These are phyloP conservation scores for Hypomontagnella submonticulosa DNA, from an alignment of 495 filamentous ascomycete species.

Conservation along the genomic window DNA sequence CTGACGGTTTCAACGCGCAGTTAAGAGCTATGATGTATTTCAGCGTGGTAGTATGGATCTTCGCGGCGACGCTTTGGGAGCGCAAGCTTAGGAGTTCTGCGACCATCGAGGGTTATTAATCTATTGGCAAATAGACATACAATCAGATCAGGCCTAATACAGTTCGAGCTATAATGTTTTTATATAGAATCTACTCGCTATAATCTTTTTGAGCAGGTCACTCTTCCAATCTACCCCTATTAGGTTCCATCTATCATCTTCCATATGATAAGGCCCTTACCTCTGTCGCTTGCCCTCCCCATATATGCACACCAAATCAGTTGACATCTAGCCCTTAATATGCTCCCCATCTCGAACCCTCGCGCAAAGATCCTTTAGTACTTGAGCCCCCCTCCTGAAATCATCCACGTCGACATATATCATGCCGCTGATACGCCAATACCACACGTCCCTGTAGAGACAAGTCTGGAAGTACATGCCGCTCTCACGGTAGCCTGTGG, in stretches of 20 bases:
- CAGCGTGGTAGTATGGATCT: slow-evolving; percentile 29
- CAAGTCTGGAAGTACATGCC: slow-evolving; percentile 54
- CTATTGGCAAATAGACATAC: too few relatives aligned
- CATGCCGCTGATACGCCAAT: slow-evolving; percentile 75
- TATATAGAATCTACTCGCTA: too few relatives aligned
- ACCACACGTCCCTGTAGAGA: slow-evolving; percentile 67
- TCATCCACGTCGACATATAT: slow-evolving; percentile 76
- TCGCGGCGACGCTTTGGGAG: slow-evolving; percentile 30
- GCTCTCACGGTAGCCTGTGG: slow-evolving; percentile 29
- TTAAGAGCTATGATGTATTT: slow-evolving; percentile 36
- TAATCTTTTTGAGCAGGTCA: too few relatives aligned
- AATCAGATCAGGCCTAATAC: too few relatives aligned
- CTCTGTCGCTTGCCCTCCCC: too few relatives aligned
- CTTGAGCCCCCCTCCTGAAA: slow-evolving; percentile 69
- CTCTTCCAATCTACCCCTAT: too few relatives aligned
- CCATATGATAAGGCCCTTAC: too few relatives aligned
- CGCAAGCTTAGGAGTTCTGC: slow-evolving; percentile 31
- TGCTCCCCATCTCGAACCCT: slow-evolving; percentile 62
- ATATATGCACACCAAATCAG: too few relatives aligned
- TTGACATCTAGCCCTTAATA: slow-evolving; percentile 7
- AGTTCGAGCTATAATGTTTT: too few relatives aligned
- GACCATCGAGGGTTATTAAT: slow-evolving; percentile 31
- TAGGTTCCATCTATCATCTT: too few relatives aligned
- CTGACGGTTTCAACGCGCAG: slow-evolving; percentile 29
- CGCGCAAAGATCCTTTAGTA: slow-evolving; percentile 67